Evolutionary conservation across 225 moss, liverwort and hornwort species (phyloP), one percentile per base, ranked within the genome.

Genomic region (Ulota crispa): DNA sequence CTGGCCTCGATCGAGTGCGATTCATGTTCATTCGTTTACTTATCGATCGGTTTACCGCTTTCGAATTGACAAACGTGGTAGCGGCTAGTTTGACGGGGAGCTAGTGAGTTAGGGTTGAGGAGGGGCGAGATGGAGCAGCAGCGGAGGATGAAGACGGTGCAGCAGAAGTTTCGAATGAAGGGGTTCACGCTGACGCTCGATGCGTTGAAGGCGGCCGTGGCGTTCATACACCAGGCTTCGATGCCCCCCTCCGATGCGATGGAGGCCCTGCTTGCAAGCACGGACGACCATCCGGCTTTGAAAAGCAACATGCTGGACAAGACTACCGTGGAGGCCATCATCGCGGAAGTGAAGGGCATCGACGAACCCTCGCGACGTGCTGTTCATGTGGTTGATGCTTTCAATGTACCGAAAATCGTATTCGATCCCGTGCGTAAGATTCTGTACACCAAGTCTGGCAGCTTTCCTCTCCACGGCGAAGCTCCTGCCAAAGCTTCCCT

Each of bases 161-260:
- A 99, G 84, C 94, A 94, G 87, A 99, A 91, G 76, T 96, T 96
- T 68, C 90, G 90, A 83, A 89, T 99, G 92, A 92, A 93, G 78
- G 99, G 99, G 5, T 90, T 96, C 10, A 94, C 92, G 19, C 88
- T 93, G 59, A 94, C 92, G 24, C 86, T 96, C 6, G 94, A 99
- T 70, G 96, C 96, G 6, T 80, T 96, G 30, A 94, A 93, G 79
- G 85, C 81, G 11, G 92, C 92, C 5, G 83, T 90, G n/a, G 85
- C 85, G 24, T 92, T 96, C 75, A 60, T 93, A 11, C 89, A 94
- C 24, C 83, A 89, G 30, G 89, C 89, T 15, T 61, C 72, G 53
- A 19, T 73, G 28, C 66, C 92, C 5, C 82, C 87, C 6, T 67
- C 84, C 11, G 93, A 88, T 55, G 94, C 89, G 10, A 79, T 96